Evolutionary conservation across 768 basidiomycete genomes (phyloP).

Genomic region (Tricholoma terreum): DNA sequence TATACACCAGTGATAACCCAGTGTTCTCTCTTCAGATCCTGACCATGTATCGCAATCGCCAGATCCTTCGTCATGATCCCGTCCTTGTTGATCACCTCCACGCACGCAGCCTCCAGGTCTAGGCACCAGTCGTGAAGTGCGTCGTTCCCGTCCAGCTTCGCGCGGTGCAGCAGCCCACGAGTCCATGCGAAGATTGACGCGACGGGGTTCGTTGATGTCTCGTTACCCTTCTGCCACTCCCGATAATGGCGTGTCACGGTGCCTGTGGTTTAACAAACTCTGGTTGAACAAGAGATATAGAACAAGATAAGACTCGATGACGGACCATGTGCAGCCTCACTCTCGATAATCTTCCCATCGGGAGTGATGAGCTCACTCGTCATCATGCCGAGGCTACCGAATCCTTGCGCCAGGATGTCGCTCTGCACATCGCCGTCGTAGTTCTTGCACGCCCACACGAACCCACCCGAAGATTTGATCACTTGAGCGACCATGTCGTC

Average conservation of each 20-base stretch:
- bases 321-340: slow-evolving; percentile 91
- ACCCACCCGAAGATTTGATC: slow-evolving; percentile 94
- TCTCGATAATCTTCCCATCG: slow-evolving; percentile 88
- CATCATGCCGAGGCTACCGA: slow-evolving; percentile 98
- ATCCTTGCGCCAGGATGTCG: slow-evolving; percentile 97
- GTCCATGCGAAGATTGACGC: slow-evolving; percentile 99
- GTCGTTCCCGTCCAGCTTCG: slow-evolving; percentile 85
- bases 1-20: slow-evolving; percentile 96
- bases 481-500: slow-evolving; percentile 99
- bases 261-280: slow-evolving; percentile 30
- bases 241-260: slow-evolving; percentile 97
- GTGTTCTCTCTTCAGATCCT: slow-evolving; percentile 87
- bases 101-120: slow-evolving; percentile 81
- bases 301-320: not conserved
- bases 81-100: slow-evolving; percentile 89
- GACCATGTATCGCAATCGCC: slow-evolving; percentile 90
- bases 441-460: slow-evolving; percentile 74
- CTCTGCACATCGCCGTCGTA: slow-evolving; percentile 87
- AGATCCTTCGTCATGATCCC: slow-evolving; percentile 97
- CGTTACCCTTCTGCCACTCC: slow-evolving; percentile 94
- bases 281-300: not conserved
- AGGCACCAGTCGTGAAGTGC: slow-evolving; percentile 69
- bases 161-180: slow-evolving; percentile 87
- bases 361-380: slow-evolving; percentile 93
- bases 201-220: slow-evolving; percentile 98